Evolutionary conservation across 2,329 filamentous ascomycete genomes (phyloP).

Genomic region (Thielaviopsis euricoi): DNA sequence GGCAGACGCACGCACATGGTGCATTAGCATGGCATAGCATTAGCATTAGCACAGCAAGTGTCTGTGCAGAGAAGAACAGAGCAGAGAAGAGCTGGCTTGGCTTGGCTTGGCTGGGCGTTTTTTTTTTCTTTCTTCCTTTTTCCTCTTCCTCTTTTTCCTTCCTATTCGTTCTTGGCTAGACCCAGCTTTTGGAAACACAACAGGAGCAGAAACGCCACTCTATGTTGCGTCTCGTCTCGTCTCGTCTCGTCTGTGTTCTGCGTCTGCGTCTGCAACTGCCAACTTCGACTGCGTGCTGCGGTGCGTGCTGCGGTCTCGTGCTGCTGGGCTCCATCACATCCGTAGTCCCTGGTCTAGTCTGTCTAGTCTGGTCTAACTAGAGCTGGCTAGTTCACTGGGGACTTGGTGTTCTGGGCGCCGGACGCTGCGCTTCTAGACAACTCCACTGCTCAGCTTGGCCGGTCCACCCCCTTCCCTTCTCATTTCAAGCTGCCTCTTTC

Average conservation of each 20-base stretch:
- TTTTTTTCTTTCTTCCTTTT: neutral
- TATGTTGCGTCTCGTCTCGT: neutral
- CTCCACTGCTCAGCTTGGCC: too few species aligned
- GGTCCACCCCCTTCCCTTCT: too few species aligned
- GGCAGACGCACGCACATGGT: neutral
- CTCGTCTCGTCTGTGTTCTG: neutral
- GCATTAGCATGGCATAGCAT: neutral
- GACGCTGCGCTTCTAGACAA: too few species aligned
- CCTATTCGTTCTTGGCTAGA: neutral
- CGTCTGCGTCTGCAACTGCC: neutral
- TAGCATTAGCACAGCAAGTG: too few species aligned
- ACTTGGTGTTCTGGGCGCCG: too few species aligned
- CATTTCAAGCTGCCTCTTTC: neutral
- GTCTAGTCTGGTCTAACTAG: too few species aligned
- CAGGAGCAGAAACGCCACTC: neutral
- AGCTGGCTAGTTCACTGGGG: too few species aligned
- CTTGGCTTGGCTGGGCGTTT: neutral
- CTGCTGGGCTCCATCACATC: too few species aligned
- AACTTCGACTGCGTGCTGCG: too few species aligned
- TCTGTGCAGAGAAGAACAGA: neutral
- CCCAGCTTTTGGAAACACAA: neutral
- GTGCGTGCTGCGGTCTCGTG: too few species aligned
- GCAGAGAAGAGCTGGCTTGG: neutral
- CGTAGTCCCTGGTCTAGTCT: too few species aligned
- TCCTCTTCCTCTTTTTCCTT: neutral